Conservation (phyloP, 225 moss, liverwort and hornwort genomes). For the Anthoceros angustus region DNA sequence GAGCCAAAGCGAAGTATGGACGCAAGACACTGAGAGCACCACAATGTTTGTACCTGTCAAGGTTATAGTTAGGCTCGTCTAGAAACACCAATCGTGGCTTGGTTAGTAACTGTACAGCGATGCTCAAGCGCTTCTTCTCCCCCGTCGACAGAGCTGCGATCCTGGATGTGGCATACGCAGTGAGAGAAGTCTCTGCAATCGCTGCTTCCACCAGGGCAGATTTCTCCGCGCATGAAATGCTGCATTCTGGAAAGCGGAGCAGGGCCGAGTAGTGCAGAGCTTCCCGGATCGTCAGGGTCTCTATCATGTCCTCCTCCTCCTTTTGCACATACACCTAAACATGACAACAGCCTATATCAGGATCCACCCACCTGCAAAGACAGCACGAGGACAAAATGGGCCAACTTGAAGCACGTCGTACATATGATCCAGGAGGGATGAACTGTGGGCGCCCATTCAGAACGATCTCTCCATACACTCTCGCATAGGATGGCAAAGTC, state of each 20-base stretch:
- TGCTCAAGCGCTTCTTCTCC: constrained; percentile 29
- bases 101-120: constrained; percentile 32
- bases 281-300: constrained; percentile 35
- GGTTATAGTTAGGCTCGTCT: constrained; percentile 26
- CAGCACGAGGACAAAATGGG: background rate
- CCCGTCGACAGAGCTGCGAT: constrained; percentile 26
- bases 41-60: constrained; percentile 22
- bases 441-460: constrained; percentile 23
- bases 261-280: constrained; percentile 34
- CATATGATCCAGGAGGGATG: constrained; percentile 18
- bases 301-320: constrained; percentile 23
- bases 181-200: constrained; percentile 32
- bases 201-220: constrained; percentile 23
- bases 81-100: constrained; percentile 32
- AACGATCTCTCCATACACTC: constrained; percentile 35
- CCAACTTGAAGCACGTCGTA: constrained; percentile 7
- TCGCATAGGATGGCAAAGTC: constrained; percentile 23
- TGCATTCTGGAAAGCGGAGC: constrained; percentile 24
- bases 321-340: constrained; percentile 28
- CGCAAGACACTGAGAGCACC: background rate
- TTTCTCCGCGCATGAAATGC: constrained; percentile 28
- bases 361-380: background rate
- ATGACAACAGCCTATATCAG: background rate
- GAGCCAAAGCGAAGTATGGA: background rate
- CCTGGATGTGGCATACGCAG: constrained; percentile 18